Evolutionary conservation across 495 filamentous ascomycete species (phyloP).

Genomic region (Penicillium verhagenii): DNA sequence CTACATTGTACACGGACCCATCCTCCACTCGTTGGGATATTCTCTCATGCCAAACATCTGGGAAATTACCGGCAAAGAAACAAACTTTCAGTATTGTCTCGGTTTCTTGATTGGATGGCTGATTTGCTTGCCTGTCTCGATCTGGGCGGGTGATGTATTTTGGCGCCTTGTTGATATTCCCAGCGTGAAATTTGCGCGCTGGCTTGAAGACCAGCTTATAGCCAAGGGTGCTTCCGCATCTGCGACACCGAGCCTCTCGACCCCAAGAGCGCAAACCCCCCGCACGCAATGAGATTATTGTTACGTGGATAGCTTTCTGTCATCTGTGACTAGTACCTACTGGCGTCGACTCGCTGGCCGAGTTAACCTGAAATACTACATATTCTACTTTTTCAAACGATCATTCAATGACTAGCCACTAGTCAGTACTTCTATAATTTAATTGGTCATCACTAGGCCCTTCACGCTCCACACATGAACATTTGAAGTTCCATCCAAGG

Average conservation of each 20-base stretch:
- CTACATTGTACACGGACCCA: conserved; percentile 64
- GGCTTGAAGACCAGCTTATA: conserved; percentile 45
- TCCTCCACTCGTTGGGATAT: conserved; percentile 50
- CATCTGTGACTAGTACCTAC: neutral
- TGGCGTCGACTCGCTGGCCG: neutral
- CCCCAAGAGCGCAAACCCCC: conserved; percentile 11
- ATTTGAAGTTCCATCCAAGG: too few relatives aligned
- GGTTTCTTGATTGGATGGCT: conserved; percentile 51
- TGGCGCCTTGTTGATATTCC: conserved; percentile 58
- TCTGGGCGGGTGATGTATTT: conserved; percentile 60
- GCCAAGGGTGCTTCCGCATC: conserved; percentile 14
- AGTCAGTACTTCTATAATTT: too few relatives aligned
- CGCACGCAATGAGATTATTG: neutral
- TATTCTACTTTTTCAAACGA: too few relatives aligned
- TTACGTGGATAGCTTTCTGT: neutral
- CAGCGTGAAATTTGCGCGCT: conserved; percentile 55
- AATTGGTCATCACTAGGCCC: too few relatives aligned
- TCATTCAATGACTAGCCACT: neutral
- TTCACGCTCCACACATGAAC: too few relatives aligned
- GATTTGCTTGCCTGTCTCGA: conserved; percentile 49
- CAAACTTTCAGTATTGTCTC: conserved; percentile 49
- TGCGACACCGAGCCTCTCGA: conserved; percentile 2
- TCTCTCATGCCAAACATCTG: conserved; percentile 53
- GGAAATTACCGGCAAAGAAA: conserved; percentile 51
- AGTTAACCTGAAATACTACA: neutral